Evolutionary conservation across 805 yeast genomes (phyloP).

Genomic region (Teunomyces panamensis): DNA sequence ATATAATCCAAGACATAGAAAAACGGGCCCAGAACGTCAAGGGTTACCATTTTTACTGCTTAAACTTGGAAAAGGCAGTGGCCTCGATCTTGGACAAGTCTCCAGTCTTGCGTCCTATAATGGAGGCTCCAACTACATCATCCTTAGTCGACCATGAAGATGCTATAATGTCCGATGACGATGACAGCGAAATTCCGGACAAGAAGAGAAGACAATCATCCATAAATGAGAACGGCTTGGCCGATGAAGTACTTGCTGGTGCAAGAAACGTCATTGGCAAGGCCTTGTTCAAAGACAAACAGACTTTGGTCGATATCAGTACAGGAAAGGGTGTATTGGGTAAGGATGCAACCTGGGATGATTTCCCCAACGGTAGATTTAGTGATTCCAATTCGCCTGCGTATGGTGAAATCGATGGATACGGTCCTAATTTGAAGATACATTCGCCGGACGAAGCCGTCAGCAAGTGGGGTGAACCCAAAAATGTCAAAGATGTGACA

Average conservation of each 20-base stretch:
- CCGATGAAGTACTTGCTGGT: conserved; percentile 17
- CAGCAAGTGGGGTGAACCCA: conserved; percentile 80
- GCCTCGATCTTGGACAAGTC: conserved; percentile 77
- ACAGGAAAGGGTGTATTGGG: conserved; percentile 83
- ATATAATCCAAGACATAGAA: conserved; percentile 59
- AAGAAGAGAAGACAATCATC: conserved; percentile 35
- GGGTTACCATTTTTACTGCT: conserved; percentile 90
- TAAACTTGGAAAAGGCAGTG: conserved; percentile 88
- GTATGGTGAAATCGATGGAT: conserved; percentile 96
- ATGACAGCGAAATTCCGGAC: conserved; percentile 28
- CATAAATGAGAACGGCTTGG: conserved; percentile 39
- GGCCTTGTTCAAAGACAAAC: conserved; percentile 34
- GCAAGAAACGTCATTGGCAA: conserved; percentile 21
- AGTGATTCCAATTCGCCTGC: conserved; percentile 97
- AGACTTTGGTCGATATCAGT: conserved; percentile 70
- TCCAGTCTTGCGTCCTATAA: conserved; percentile 44
- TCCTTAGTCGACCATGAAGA: conserved; percentile 22
- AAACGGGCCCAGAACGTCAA: conserved; percentile 54
- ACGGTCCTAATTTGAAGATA: conserved; percentile 87
- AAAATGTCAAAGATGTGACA: conserved; percentile 54
- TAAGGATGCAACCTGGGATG: conserved; percentile 95
- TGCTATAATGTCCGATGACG: conserved; percentile 40
- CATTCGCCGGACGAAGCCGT: conserved; percentile 59
- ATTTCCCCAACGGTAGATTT: conserved; percentile 92
- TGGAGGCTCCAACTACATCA: conserved; percentile 33